Evolutionary conservation across 306 rosid genomes (phyloP), one percentile per base, ranked within the genome.

Genomic region (Quillaja saponaria): DNA sequence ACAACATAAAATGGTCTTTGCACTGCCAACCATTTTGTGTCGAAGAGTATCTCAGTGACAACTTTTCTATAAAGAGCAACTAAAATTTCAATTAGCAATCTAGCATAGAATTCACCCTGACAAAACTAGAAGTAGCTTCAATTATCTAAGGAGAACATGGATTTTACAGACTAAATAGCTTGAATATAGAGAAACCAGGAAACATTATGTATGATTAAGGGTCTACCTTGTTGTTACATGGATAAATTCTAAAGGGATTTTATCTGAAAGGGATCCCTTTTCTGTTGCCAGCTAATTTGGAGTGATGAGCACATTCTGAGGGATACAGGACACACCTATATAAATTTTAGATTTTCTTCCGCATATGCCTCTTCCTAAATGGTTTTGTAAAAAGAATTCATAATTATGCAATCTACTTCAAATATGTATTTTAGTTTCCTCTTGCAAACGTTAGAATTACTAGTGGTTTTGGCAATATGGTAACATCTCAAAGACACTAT

Each of bases 91-190:
- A n/a, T 25, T 25, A 25, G n/a, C n/a, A n/a, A n/a, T n/a, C 4
- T 25, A 25, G 31, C 2, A 25, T 25, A 4, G 31, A 25, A 25
- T 25, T 4, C 31, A 25, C 31, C 31, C 31, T 1, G 4, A 25
- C 31, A 25, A 25, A 4, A 25, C 31, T 25, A 25, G 31, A 25
- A 25, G 31, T 25, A 25, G 4, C 31, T 25, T 25, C 2, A 25
- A 4, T 25, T 25, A 25, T 25, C 31, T 25, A 25, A 25, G 31
- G 33, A 67, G 18, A 65, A 49, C 14, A 56, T 47, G 55, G 42
- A 31, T 41, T 49, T 34, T 64, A 18, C 39, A 18, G 55, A 44
- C 54, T 28, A 53, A 10, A 35, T 35, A 67, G 73, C 48, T 35
- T 46, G 60, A 46, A n/a, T 11, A 49, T 49, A 54, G 51, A 71